Conservation (phyloP, 441 rosid species). For the Lepidium campestre region DNA sequence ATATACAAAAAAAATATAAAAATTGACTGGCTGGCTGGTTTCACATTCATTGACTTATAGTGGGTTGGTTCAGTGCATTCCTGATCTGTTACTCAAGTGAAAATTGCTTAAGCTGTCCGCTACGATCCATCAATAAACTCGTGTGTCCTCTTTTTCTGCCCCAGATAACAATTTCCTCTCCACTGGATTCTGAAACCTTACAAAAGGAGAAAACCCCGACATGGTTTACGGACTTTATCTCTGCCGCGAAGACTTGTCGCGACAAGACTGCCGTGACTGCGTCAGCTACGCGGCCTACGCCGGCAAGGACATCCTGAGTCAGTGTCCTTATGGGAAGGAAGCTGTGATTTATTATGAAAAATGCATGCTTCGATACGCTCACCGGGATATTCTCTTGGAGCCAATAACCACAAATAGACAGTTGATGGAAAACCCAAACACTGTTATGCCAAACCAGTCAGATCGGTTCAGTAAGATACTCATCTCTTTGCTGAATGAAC, state of each 20-base stretch:
- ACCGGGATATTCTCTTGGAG: background rate
- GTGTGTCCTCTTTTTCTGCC: background rate
- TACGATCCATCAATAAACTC: background rate
- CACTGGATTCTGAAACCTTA: background rate
- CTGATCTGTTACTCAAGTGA: too few species aligned
- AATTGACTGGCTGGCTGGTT: too few species aligned
- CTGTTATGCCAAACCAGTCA: background rate
- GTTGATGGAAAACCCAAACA: background rate
- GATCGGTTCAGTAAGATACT: background rate
- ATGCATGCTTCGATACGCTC: background rate
- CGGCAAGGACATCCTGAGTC: background rate
- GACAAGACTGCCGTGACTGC: background rate
- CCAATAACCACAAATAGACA: background rate
- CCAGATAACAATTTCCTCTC: background rate
- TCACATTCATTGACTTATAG: too few species aligned
- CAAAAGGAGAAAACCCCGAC: background rate
- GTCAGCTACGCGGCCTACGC: background rate
- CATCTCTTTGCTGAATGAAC: background rate
- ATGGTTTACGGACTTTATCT: background rate
- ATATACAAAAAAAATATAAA: too few species aligned
- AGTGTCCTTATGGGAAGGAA: background rate
- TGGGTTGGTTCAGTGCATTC: too few species aligned
- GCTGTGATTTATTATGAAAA: background rate
- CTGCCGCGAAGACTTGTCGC: background rate
- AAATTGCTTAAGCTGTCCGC: too few species aligned